Base-by-base conservation (phyloP, 2,329 filamentous ascomycete species). In the Paraphaeosphaeria sporulosa region DNA sequence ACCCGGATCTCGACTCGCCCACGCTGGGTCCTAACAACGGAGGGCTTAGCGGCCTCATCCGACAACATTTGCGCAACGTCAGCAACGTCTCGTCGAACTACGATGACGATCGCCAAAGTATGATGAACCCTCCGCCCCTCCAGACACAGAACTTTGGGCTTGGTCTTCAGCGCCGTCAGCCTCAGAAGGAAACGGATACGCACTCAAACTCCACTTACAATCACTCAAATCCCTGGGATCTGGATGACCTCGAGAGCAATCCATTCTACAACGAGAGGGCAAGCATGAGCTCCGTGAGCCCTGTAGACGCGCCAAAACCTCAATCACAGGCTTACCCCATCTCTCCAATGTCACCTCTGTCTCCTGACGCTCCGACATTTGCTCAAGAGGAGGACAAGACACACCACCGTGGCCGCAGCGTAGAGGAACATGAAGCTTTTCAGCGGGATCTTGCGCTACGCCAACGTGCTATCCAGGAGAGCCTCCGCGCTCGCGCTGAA, bases 1-100 rank as follows among this genome's bases (percentile, higher is more conserved):
- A 70, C 23, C 40, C 61, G 2, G 64, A 70, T 23, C 55, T 80
- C 21, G 92, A 96, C 70, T 96, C 93, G 0, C 93, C 94, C 0
- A 96, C 92, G 0, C 80, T 97, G 6, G 90, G 90, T 1, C 89
- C 91, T 0, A 82, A 82, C 17, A 80, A 81, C 40, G 65, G 75
- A 19, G 93, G 92, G 0, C 82, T 97, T 17, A 94, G 90, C 70
- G 91, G 90, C 1, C 86, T 97, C 82, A 89, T 97, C 48, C 88
- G 90, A 34, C 90, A 94, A 63, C 95, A 98, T 81, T 81, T 98
- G 43, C 88, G 95, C 53, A 88, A 88, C 36, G 88, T 90, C 64
- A 98, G 94, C 78, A 90, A 89, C 60, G 85, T 88, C 15, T 98
- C 94, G 0, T 96, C 93, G 0, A 84, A 95, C 27, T 93, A 92